Evolutionary conservation across 2,329 filamentous ascomycete genomes (phyloP).

Genomic region (Phaeophleospora eucalypticola): DNA sequence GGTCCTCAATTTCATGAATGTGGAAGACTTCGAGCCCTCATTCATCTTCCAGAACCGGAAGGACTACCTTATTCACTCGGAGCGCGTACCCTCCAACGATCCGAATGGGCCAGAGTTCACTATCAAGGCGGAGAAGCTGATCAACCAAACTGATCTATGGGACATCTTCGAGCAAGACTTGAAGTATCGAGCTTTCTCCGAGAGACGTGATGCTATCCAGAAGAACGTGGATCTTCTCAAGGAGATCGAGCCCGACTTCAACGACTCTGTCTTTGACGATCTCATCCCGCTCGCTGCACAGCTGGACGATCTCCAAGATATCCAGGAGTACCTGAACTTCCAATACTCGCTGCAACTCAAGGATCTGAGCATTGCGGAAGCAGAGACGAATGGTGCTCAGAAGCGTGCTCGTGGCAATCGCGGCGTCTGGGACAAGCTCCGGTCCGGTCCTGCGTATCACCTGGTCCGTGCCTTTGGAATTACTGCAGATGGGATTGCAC

Average conservation of each 20-base stretch:
- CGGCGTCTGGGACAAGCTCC: slow-evolving; percentile 76
- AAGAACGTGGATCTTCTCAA: slow-evolving; percentile 73
- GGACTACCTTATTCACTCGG: slow-evolving; percentile 91
- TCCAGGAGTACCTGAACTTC: slow-evolving; percentile 96
- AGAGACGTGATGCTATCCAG: slow-evolving; percentile 83
- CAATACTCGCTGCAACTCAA: slow-evolving; percentile 81
- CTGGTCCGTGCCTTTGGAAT: slow-evolving; percentile 90
- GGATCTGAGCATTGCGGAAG: slow-evolving; percentile 64
- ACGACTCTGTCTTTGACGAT: slow-evolving; percentile 73
- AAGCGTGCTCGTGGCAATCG: slow-evolving; percentile 79
- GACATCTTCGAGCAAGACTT: slow-evolving; percentile 90
- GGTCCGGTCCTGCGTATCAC: slow-evolving; percentile 72
- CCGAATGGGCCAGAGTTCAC: slow-evolving; percentile 68
- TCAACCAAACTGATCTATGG: slow-evolving; percentile 93
- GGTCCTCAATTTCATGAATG: slow-evolving; percentile 90
- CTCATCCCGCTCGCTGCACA: slow-evolving; percentile 75
- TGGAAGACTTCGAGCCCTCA: slow-evolving; percentile 90
- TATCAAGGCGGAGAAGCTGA: slow-evolving; percentile 75
- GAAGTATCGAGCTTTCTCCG: slow-evolving; percentile 87
- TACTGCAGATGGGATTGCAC: slow-evolving; percentile 78
- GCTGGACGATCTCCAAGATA: slow-evolving; percentile 92
- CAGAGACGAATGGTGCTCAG: slow-evolving; percentile 63
- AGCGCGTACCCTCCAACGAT: slow-evolving; percentile 65
- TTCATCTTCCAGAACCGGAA: slow-evolving; percentile 98
- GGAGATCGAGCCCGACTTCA: slow-evolving; percentile 51